Evolutionary conservation across 2,329 filamentous ascomycete genomes (phyloP).

Genomic region (Fusarium hainanense): DNA sequence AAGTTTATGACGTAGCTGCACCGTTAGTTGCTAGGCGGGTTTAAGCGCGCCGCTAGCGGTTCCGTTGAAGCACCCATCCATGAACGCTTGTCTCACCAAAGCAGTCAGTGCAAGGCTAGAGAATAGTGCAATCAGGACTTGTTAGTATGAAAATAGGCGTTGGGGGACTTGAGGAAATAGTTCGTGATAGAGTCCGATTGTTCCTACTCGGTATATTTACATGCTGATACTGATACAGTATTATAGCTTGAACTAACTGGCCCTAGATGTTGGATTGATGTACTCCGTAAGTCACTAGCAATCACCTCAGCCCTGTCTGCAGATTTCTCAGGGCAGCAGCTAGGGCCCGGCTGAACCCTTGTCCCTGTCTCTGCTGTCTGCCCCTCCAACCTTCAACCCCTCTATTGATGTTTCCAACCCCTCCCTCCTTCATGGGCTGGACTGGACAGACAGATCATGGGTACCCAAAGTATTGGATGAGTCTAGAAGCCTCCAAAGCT

Average conservation of each 20-base stretch:
- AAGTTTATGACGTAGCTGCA: constrained; percentile 22
- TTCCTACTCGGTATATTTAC: background rate
- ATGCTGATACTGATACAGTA: background rate
- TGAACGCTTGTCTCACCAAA: constrained; percentile 4
- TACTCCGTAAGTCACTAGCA: background rate
- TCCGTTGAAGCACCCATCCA: background rate
- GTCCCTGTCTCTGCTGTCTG: constrained; percentile 6
- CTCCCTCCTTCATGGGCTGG: background rate
- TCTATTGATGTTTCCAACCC: constrained; percentile 9
- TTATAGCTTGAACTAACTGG: background rate
- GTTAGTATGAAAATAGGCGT: background rate
- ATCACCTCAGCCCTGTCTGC: background rate
- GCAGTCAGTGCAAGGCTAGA: background rate
- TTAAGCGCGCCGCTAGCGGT: constrained; percentile 22
- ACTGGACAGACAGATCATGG: background rate
- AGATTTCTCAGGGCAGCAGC: constrained; percentile 15
- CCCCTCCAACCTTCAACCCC: constrained; percentile 19
- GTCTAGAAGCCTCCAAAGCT: constrained; percentile 15
- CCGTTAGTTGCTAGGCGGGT: background rate
- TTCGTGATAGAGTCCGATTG: background rate
- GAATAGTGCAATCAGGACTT: background rate
- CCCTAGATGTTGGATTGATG: background rate
- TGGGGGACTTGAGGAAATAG: background rate
- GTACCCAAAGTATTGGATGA: background rate
- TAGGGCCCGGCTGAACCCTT: background rate